A percentile compares a stretch with the other conserved stretches of the same genome.
These are phyloP conservation scores for Trichophaea hybrida DNA, from an alignment of 2,329 filamentous ascomycete species.

Conservation along the genomic window DNA sequence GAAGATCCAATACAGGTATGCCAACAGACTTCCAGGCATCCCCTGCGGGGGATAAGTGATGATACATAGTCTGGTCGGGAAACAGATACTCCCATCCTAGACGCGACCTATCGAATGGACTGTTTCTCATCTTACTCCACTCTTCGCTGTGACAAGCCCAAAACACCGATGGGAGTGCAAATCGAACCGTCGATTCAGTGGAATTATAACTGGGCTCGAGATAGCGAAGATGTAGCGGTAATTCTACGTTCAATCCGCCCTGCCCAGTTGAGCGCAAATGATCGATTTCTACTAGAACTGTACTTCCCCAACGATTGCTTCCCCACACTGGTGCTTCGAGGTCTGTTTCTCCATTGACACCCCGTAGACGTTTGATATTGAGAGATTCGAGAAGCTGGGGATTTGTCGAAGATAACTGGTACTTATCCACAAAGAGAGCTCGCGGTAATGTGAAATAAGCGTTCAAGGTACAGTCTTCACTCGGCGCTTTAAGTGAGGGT, in stretches of 20 bases:
- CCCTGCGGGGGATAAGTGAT: conserved; percentile 23
- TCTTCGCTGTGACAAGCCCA: conserved; percentile 22
- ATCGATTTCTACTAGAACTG: conserved; percentile 23
- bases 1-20: conserved; percentile 23
- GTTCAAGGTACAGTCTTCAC: conserved; percentile 23
- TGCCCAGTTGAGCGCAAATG: background rate
- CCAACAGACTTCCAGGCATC: conserved; percentile 19
- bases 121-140: conserved; percentile 22
- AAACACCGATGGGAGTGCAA: conserved; percentile 26
- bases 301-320: conserved; percentile 23
- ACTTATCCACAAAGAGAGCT: conserved; percentile 25
- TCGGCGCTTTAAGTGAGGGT: conserved; percentile 6
- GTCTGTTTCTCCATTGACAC: conserved; percentile 24
- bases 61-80: conserved; percentile 22
- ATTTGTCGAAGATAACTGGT: conserved; percentile 25
- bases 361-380: conserved; percentile 22
- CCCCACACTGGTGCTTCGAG: conserved; percentile 26
- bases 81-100: conserved; percentile 26
- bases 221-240: conserved; percentile 27
- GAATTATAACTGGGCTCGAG: conserved; percentile 18
- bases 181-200: conserved; percentile 5
- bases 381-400: conserved; percentile 22
- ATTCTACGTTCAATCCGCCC: conserved; percentile 19
- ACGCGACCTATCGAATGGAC: conserved; percentile 23
- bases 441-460: conserved; percentile 25